A percentile compares a stretch with the other conserved stretches of the same genome.
These are phyloP conservation scores for Malassezia sp. DNA, from an alignment of 1,284 basidiomycete species.

Conservation along the genomic window DNA sequence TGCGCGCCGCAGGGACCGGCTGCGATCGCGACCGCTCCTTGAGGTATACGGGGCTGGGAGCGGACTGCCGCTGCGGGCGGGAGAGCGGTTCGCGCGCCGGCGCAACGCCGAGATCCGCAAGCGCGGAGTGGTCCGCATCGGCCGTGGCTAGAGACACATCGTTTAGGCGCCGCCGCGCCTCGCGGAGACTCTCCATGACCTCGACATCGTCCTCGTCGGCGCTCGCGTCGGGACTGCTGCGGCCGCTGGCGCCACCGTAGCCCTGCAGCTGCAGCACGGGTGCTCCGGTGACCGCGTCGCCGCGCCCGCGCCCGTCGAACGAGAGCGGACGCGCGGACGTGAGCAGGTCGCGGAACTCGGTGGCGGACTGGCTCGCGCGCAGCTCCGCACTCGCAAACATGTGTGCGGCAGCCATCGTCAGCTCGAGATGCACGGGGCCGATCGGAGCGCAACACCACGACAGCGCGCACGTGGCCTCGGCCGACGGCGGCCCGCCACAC, in stretches of 20 bases:
- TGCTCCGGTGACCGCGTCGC: too few relatives aligned
- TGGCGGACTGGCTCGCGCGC: too few relatives aligned
- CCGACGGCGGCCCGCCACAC: not conserved
- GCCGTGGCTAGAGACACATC: not conserved
- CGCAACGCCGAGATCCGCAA: not conserved
- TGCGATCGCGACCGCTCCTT: not conserved
- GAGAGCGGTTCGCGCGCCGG: not conserved
- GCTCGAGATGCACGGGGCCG: too few relatives aligned
- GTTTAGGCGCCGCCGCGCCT: slow-evolving; percentile 6
- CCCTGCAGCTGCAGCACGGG: too few relatives aligned
- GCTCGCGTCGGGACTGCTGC: not conserved
- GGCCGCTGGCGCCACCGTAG: too few relatives aligned
- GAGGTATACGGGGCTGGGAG: too few relatives aligned
- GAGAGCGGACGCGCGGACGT: too few relatives aligned
- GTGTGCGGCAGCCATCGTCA: too few relatives aligned
- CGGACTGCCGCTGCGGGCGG: not conserved
- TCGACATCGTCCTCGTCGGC: slow-evolving; percentile 10
- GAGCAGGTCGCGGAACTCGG: too few relatives aligned
- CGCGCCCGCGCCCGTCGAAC: too few relatives aligned
- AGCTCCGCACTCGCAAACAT: too few relatives aligned
- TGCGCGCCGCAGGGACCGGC: not conserved
- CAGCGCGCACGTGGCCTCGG: slow-evolving; percentile 1
- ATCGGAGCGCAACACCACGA: too few relatives aligned
- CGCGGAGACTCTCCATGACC: slow-evolving; percentile 10
- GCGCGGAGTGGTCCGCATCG: not conserved